A percentile compares a stretch with the other conserved stretches of the same genome.
Evolutionary conservation across 2,329 filamentous ascomycete genomes (phyloP).

Genomic region (Alternaria gansuensis): DNA sequence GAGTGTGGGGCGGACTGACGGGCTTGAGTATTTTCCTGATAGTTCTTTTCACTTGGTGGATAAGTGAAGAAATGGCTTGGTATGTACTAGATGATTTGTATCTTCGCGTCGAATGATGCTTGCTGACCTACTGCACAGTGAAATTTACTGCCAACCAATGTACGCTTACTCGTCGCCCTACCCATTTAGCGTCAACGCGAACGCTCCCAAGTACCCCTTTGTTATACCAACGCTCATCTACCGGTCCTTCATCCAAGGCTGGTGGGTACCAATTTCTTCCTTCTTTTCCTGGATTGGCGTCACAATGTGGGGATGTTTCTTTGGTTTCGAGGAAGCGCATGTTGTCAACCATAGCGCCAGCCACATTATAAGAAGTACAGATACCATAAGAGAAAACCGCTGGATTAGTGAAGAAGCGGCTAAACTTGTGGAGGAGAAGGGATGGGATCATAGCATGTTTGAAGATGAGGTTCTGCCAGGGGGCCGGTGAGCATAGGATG

Average conservation of each 20-base stretch:
- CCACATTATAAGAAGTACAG: constrained; percentile 9
- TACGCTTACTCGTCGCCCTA: constrained; percentile 58
- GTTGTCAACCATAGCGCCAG: constrained; percentile 7
- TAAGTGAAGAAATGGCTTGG: constrained; percentile 60
- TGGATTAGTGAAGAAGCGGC: constrained; percentile 22
- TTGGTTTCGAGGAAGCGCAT: constrained; percentile 21
- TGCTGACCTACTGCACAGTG: constrained; percentile 35
- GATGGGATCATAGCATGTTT: constrained; percentile 39
- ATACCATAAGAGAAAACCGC: constrained; percentile 4
- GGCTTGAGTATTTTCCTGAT: constrained; percentile 54
- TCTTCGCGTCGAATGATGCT: neutral
- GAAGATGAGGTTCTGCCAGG: constrained; percentile 32
- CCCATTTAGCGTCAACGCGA: constrained; percentile 60
- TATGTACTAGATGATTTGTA: constrained; percentile 30
- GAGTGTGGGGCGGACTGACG: constrained; percentile 48
- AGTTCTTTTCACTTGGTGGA: constrained; percentile 58
- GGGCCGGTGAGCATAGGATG: constrained; percentile 1
- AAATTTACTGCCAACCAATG: constrained; percentile 61
- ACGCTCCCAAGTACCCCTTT: constrained; percentile 64
- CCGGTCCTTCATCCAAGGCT: constrained; percentile 47
- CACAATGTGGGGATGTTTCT: constrained; percentile 17
- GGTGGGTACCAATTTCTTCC: constrained; percentile 48
- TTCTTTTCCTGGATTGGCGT: constrained; percentile 32
- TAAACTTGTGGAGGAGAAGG: constrained; percentile 26
- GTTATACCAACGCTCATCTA: constrained; percentile 65